Evolutionary conservation across 2,329 filamentous ascomycete species (phyloP), one percentile per base, ranked within the genome.

Genomic region (Phaeosphaeriaceae sp.): DNA sequence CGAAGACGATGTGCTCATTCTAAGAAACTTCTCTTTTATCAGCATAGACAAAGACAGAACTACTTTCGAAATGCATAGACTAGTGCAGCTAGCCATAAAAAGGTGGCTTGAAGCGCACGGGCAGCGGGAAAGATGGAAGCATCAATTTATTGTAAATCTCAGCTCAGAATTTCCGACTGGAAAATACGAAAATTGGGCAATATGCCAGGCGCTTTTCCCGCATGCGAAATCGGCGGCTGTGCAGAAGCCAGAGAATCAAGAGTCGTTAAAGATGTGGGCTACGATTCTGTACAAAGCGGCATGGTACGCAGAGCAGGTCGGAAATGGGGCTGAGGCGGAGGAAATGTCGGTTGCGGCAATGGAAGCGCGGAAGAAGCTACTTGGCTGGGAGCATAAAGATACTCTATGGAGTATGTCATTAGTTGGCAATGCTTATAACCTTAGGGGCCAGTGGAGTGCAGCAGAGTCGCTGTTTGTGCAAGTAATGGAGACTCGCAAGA

Each of bases 31-130:
- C 54, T 76, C 63, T 1, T 68, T 79, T 4, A 56, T 80, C 7
- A 41, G 46, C 1, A 40, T 44, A 9, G 61, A 46, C n/a, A 52
- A 52, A 7, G 42, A 58, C n/a, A 52, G 55, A 1, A 61, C 50
- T 48, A 23, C 15, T 42, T 77, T 75, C 41, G 69, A 75, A 50
- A 79, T 79, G 74, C 77, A 80, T 55, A 34, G 50, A 6, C 64
- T 80, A 3, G 76, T 79, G 18, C 74, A 77, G 52, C 50, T 77
- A 20, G 60, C 60, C 3, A 63, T 42, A 16, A 51, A 48, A 9
- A 55, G 33, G 11, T 65, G 56, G 60, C 53, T 63, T 2, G 21
- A 42, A 4, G 21, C n/a, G 2, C 12, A 59, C 5, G 50, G 51
- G 1, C 29, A 67, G 44, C 38, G 56, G 6, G 64, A 75, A 18